phyloP scores from a whole-genome alignment of 768 basidiomycete genomes.

The Agrocybe pediades region DNA sequence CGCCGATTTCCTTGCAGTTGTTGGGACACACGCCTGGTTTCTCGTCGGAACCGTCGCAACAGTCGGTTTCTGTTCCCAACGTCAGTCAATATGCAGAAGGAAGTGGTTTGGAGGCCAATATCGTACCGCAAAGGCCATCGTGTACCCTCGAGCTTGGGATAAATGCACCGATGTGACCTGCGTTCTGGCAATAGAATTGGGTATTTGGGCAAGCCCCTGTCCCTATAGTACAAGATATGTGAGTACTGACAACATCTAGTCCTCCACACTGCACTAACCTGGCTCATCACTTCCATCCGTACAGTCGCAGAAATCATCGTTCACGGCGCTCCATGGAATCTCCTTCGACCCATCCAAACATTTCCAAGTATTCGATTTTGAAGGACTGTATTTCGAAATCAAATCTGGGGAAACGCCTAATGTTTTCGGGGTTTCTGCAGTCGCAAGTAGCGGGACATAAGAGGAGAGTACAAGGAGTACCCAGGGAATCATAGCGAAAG shows the following conservation, averaged over 20 bases:
- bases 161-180: conserved; percentile 80
- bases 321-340: conserved; percentile 80
- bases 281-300: conserved; percentile 95
- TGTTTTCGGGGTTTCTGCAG: conserved; percentile 47
- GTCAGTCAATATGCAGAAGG: conserved; percentile 13
- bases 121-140: conserved; percentile 91
- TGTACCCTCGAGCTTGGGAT: conserved; percentile 84
- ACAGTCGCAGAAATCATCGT: conserved; percentile 96
- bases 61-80: conserved; percentile 77
- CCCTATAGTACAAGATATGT: conserved; percentile 42
- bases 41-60: conserved; percentile 98
- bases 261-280: conserved; percentile 45
- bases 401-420: conserved; percentile 61
- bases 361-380: conserved; percentile 60
- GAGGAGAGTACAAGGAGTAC: conserved; percentile 39
- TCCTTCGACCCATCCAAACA: conserved; percentile 82
- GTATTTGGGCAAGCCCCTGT: conserved; percentile 82
- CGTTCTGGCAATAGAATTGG: conserved; percentile 83
- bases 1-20: conserved; percentile 75
- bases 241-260: conserved; percentile 4
- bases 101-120: neutral
- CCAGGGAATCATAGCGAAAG: conserved; percentile 52
- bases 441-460: conserved; percentile 40
- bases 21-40: conserved; percentile 77
- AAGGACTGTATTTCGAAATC: conserved; percentile 56